Base-by-base conservation (phyloP, 1,139 yeast genomes). In the Eremothecium gossypii region DNA sequence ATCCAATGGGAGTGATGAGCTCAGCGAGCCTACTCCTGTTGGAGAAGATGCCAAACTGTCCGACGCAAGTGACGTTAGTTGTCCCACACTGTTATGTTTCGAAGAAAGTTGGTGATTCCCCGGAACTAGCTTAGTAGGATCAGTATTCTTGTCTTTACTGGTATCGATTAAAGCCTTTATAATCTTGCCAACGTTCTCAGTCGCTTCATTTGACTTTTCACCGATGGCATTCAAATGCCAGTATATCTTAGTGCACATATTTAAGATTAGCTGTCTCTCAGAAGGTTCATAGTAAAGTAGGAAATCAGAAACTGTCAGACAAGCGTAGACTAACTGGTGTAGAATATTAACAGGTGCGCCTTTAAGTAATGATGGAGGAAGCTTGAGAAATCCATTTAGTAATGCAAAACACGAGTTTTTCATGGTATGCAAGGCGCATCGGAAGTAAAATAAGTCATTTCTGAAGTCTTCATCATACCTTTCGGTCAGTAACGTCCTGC, bases 211-310 rank as follows among this genome's bases (percentile, higher is more conserved):
- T 47, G 67, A 64, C 45, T 68, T 67, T 46, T 73, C 76, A 2
- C 79, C 79, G 44, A 72, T 68, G 27, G 73, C 69, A 46, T 71
- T 73, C 46, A 75, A 54, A 49, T 72, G 75, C 79, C 79, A 75
- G 49, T 74, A 75, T 7, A 71, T 68, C 43, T 66, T 64, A 0
- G 77, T 68, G 37, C 76, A 72, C 14, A 72, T 52, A 44, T 64
- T 70, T 32, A 74, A 49, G 1, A 71, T 54, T 42, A 56, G 61
- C 23, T 63, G 64, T 41, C 64, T 64, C 45, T 69, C 70, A 3
- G 55, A 44, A 12, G 54, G 53, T 12, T 57, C 54, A 58, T 68
- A 66, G 41, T 60, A 55, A 41, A 61, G 60, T 13, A 73, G 56
- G 46, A 64, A 67, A 40, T 73, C 74, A 50, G 73, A 71, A 17